Evolutionary conservation across 495 filamentous ascomycete genomes (phyloP).

Genomic region (Schizothecium vesticola): DNA sequence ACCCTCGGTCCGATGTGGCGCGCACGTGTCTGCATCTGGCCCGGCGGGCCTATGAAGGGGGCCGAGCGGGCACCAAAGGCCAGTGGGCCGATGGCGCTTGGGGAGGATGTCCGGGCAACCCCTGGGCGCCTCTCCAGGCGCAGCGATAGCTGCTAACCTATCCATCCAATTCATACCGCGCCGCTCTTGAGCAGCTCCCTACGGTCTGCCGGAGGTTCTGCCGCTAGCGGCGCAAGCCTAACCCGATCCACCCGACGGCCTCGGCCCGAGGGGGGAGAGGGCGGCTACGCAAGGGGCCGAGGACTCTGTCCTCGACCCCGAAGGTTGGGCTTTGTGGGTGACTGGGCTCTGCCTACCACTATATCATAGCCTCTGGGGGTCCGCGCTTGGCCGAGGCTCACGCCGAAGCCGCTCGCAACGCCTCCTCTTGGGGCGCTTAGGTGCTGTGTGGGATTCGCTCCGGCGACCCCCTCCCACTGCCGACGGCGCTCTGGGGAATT

Average conservation of each 20-base stretch:
- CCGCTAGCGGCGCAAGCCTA: not conserved
- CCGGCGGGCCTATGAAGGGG: no score
- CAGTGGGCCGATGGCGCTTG: no score
- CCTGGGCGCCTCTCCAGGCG: no score
- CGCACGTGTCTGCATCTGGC: no score
- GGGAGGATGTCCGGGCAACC: no score
- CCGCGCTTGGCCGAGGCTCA: slow-evolving; percentile 1
- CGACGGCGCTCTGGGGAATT: slow-evolving; percentile 39
- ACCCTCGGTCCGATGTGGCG: no score
- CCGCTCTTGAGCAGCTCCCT: not conserved
- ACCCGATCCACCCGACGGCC: not conserved
- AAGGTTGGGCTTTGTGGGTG: slow-evolving; percentile 9
- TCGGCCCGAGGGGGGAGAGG: not conserved
- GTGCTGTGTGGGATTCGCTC: slow-evolving; percentile 18
- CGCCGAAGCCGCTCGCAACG: slow-evolving; percentile 5
- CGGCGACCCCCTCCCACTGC: slow-evolving; percentile 19
- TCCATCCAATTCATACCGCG: not conserved
- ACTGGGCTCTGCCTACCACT: slow-evolving; percentile 5
- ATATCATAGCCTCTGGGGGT: slow-evolving; percentile 4
- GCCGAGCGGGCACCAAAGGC: no score
- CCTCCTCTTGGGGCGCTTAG: slow-evolving; percentile 39
- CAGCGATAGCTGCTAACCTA: no score
- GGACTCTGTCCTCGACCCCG: slow-evolving; percentile 2
- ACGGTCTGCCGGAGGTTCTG: not conserved
- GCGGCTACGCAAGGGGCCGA: not conserved